Evolutionary conservation across 129 eudicot genomes (phyloP), one percentile per base, ranked within the genome.

Genomic region (Helianthus tuberosus): DNA sequence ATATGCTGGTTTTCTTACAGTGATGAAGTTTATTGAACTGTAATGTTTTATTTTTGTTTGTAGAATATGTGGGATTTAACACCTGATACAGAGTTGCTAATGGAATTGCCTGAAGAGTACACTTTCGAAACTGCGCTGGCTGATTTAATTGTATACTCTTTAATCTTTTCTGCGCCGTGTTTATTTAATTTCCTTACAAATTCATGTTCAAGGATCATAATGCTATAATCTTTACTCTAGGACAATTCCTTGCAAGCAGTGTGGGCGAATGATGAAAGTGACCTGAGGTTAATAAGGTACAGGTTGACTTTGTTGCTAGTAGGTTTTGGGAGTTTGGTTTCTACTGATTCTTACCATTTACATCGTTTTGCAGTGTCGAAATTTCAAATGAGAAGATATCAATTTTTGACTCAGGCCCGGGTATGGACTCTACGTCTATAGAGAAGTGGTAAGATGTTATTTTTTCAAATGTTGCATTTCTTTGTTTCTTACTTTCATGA

Each of bases 61-160:
- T 61, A 93, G 96, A 90, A 86, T 68, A 89, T 92, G 98, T 93
- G 98, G 98, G 96, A 93, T 71, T 83, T 93, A 74, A 93, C 96
- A 0, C 98, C 98, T 0, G 96, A 82, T 71, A 82, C 91, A 0
- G 98, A 93, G 16, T 74, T 89, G 75, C 77, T 93, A 52, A 86
- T 43, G 74, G 96, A 93, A 79, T 86, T 93, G 1, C 96, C 98
- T 0, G 88, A 84, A 38, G 98, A 93, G 20, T 86, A 92, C 71
- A 82, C 89, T 5, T 92, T 83, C 80, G 98, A 87, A 55, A 92
- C 96, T 8, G 96, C 98, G 0, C 88, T 89, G 9, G 98, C 98
- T 17, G 98, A 92, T 66, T 64, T 92, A 64, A 92, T 92, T 15
- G 96, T 92, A 70, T 85, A 87, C 35, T 27, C 32, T 27, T 27